Evolutionary conservation across 2,329 filamentous ascomycete species (phyloP).

Genomic region (Alternaria burnsii): DNA sequence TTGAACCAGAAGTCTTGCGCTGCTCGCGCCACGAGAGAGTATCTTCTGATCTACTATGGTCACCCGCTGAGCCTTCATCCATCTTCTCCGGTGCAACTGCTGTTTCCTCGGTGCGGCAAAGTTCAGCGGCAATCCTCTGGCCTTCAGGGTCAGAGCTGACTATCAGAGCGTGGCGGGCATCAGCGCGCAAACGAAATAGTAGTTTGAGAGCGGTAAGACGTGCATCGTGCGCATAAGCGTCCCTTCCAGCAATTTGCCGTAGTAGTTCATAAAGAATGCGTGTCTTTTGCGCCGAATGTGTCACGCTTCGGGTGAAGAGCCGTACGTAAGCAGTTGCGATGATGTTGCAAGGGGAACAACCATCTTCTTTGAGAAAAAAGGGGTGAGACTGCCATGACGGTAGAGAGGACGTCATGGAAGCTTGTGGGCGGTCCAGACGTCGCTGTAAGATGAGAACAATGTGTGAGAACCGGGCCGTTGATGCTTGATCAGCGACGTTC

Average conservation of each 20-base stretch:
- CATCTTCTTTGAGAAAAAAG: constrained; percentile 21
- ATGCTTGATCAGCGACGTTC: constrained; percentile 68
- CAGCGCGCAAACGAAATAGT: constrained; percentile 82
- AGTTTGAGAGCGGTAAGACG: constrained; percentile 50
- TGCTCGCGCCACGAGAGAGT: constrained; percentile 40
- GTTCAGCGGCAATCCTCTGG: constrained; percentile 73
- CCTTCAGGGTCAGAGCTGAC: constrained; percentile 75
- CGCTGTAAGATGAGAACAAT: constrained; percentile 54
- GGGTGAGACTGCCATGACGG: constrained; percentile 29
- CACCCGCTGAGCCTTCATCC: constrained; percentile 48
- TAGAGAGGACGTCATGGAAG: constrained; percentile 24
- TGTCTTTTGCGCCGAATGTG: constrained; percentile 70
- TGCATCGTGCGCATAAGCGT: constrained; percentile 48
- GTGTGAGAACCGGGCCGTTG: constrained; percentile 65
- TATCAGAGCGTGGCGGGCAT: constrained; percentile 80
- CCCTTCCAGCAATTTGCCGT: constrained; percentile 42
- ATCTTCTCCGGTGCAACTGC: constrained; percentile 55
- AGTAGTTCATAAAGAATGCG: constrained; percentile 54
- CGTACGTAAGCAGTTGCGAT: constrained; percentile 75
- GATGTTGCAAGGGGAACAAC: constrained; percentile 70
- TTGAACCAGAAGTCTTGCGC: constrained; percentile 40
- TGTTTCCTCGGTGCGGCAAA: constrained; percentile 70
- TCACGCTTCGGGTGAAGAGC: constrained; percentile 79
- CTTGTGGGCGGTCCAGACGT: constrained; percentile 36
- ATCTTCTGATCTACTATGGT: constrained; percentile 40